Percentiles rank a stretch among this genome's conserved stretches.
These are phyloP conservation scores for Astraeus odoratus DNA, from an alignment of 768 basidiomycete genomes.

Conservation along the genomic window DNA sequence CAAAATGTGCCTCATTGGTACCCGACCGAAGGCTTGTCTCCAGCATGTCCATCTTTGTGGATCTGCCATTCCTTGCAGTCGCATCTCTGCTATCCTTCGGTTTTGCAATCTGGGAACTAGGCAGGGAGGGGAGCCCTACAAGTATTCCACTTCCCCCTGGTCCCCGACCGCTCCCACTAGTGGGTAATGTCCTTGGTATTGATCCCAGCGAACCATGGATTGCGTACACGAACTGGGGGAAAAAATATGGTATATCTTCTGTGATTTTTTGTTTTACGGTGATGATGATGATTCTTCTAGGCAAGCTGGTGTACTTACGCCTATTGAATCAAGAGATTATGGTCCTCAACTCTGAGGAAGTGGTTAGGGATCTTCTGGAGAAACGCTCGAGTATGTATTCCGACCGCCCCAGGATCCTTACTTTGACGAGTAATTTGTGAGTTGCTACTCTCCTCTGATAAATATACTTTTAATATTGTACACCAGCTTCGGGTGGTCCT, in stretches of 20 bases:
- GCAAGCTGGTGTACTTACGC: slow-evolving; percentile 32
- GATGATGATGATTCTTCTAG: slow-evolving; percentile 8
- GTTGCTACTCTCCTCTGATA: not conserved
- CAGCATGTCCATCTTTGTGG: no score
- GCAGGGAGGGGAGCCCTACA: not conserved
- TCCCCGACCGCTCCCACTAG: slow-evolving; percentile 37
- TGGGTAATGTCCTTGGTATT: slow-evolving; percentile 25
- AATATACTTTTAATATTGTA: not conserved
- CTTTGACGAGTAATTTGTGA: slow-evolving; percentile 26
- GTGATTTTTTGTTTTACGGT: slow-evolving; percentile 8
- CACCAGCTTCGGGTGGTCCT: slow-evolving; percentile 23
- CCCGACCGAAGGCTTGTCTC: no score
- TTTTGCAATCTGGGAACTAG: slow-evolving; percentile 6
- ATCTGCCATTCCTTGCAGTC: no score
- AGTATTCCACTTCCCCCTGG: slow-evolving; percentile 38
- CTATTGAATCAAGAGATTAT: slow-evolving; percentile 32
- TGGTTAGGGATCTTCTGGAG: slow-evolving; percentile 37
- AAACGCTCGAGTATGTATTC: slow-evolving; percentile 39
- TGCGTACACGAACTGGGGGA: slow-evolving; percentile 27
- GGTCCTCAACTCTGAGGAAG: slow-evolving; percentile 34
- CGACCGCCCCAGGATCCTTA: slow-evolving; percentile 30
- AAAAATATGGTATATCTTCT: slow-evolving; percentile 19
- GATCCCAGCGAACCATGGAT: slow-evolving; percentile 23
- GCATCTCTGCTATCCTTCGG: slow-evolving; percentile 4
- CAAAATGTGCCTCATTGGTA: no score